Conservation (phyloP, 2,329 filamentous ascomycete genomes). For the Neoarthrinium moseri region DNA sequence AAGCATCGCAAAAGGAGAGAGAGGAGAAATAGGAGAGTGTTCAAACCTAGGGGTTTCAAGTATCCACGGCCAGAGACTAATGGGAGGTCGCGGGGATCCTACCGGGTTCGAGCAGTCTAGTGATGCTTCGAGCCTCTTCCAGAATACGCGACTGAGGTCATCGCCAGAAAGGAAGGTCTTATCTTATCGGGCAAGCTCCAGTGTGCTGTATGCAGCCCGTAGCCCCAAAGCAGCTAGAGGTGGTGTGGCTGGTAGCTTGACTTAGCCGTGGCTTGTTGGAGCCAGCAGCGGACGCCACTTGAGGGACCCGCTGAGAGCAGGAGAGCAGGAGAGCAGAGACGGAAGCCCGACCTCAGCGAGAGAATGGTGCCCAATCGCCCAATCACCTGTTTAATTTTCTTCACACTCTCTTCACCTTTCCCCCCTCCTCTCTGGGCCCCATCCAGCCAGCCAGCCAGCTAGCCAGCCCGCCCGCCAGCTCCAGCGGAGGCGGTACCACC, state of each 20-base stretch:
- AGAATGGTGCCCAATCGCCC: too few species aligned
- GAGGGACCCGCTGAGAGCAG: neutral
- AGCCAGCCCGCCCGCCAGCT: too few species aligned
- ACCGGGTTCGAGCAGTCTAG: conserved; percentile 2
- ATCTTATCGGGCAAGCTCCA: conserved; percentile 6
- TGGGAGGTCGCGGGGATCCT: too few species aligned
- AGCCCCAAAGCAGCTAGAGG: neutral
- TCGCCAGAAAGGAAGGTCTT: neutral
- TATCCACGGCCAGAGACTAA: too few species aligned
- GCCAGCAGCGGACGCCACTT: too few species aligned
- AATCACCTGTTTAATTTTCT: too few species aligned
- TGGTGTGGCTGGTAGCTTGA: neutral
- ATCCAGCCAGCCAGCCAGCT: too few species aligned
- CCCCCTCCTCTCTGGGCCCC: too few species aligned
- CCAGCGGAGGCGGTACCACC: too few species aligned
- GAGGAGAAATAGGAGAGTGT: neutral
- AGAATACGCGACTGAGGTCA: conserved; percentile 12
- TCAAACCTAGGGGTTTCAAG: conserved; percentile 1
- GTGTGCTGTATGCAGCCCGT: neutral
- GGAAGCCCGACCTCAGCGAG: too few species aligned
- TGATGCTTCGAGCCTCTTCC: conserved; percentile 11
- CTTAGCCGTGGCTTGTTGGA: neutral
- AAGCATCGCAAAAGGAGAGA: neutral
- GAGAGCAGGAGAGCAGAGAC: too few species aligned
- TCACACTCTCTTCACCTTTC: too few species aligned